Percentiles rank a stretch among this genome's conserved stretches.
These are phyloP conservation scores for Pisolithus orientalis DNA, from an alignment of 768 basidiomycete species.

Conservation along the genomic window DNA sequence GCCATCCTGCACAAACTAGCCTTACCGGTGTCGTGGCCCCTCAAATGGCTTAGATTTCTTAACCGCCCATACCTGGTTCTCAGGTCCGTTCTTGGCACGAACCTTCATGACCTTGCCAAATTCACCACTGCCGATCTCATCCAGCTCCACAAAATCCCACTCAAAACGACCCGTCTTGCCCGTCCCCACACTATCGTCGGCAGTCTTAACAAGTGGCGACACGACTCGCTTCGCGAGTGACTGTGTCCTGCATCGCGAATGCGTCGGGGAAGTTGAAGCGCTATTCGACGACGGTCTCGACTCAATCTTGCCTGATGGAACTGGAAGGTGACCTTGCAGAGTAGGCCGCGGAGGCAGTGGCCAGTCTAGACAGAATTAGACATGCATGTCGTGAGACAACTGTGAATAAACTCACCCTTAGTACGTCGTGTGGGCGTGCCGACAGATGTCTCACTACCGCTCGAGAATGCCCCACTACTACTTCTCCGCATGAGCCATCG, in stretches of 20 bases:
- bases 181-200: conserved; percentile 32
- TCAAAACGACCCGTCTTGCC: conserved; percentile 66
- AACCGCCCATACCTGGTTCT: conserved; percentile 66
- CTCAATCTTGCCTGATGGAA: conserved; percentile 41
- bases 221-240: conserved; percentile 18
- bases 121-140: conserved; percentile 83
- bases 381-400: background rate
- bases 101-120: conserved; percentile 93
- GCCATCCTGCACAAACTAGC: conserved; percentile 20
- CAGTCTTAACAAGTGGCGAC: conserved; percentile 14
- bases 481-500: conserved; percentile 69
- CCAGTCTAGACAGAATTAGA: conserved; percentile 39
- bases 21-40: conserved; percentile 82
- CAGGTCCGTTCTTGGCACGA: conserved; percentile 52
- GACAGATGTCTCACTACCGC: conserved; percentile 58
- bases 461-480: conserved; percentile 78
- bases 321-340: conserved; percentile 30
- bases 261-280: conserved; percentile 42
- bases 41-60: conserved; percentile 94
- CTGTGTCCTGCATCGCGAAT: conserved; percentile 30
- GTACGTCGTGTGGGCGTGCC: conserved; percentile 56
- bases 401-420: conserved; percentile 40
- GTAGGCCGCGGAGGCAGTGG: conserved; percentile 45
- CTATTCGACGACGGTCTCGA: conserved; percentile 55
- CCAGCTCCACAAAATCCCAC: conserved; percentile 72